Base-by-base conservation (phyloP, 208 protist species). In the Trypanosoma avium region DNA sequence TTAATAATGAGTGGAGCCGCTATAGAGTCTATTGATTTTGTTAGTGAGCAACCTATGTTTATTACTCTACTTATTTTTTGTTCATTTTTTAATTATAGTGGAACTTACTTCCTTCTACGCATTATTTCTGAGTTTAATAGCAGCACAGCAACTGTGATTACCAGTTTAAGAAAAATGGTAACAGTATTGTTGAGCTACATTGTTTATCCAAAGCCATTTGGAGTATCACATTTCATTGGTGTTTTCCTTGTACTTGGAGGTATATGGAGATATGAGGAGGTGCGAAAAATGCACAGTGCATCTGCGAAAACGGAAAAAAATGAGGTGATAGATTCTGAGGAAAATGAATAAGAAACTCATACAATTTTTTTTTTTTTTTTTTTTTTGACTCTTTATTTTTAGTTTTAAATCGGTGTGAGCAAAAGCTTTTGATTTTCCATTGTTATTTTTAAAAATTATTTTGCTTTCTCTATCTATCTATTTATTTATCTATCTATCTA, bases 131-230 rank as follows among this genome's bases (percentile, higher is more conserved):
- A 78, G 45, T 90, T 70, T 61, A 80, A 70, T 17, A 72, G 79
- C 24, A 84, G 59, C 38, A 79, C 73, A 15, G 73, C 86, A 12
- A 76, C 86, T 57, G 59, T 86, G 49, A 67, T 91, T n/a, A 84
- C 86, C 27, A 86, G 73, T 38, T 48, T 92, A 10, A 79, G 86
- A 24, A 92, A 92, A 62, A 78, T 77, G 15, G 59, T 91, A 29
- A 85, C 84, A 42, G 67, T 90, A 27, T 26, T 87, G n/a, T 70
- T 66, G 24, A 86, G 72, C 43, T 87, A 75, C 59, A 2, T 79
- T 42, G 38, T 87, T 9, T 90, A 86, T 38, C 49, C 63, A 8
- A 75, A 73, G 27, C 66, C 70, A 36, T 81, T 90, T 48, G 63
- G 56, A 4, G 2, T 60, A 13, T 12, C 66, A 47, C 83, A 90